A percentile compares a stretch with the other conserved stretches of the same genome.
Evolutionary conservation across 2,329 filamentous ascomycete species (phyloP).

Genomic region (Aulographum hederae): DNA sequence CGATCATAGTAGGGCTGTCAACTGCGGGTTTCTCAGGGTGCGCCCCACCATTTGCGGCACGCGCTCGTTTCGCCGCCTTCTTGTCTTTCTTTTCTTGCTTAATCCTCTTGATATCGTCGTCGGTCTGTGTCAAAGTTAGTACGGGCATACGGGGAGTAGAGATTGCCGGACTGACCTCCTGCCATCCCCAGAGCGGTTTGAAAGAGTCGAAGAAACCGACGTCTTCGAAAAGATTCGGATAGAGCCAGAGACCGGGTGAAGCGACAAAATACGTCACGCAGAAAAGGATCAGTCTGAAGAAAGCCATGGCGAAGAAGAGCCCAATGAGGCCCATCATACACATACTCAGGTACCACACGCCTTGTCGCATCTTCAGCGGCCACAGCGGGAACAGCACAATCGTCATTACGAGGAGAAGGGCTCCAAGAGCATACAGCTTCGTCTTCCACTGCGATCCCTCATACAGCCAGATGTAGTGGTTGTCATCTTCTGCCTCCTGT

Average conservation of each 20-base stretch:
- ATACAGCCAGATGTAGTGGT: slow-evolving; percentile 95
- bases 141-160: background rate
- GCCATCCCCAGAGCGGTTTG: slow-evolving; percentile 92
- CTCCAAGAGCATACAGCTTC: slow-evolving; percentile 75
- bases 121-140: background rate
- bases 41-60: background rate
- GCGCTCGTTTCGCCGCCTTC: background rate
- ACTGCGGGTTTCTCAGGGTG: background rate
- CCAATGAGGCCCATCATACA: slow-evolving; percentile 78
- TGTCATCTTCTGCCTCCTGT: slow-evolving; percentile 69
- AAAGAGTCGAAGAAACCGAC: slow-evolving; percentile 98
- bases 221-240: slow-evolving; percentile 94
- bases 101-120: background rate
- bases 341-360: slow-evolving; percentile 95
- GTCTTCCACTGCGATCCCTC: slow-evolving; percentile 88
- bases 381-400: slow-evolving; percentile 92
- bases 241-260: slow-evolving; percentile 89
- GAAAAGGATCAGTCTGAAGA: slow-evolving; percentile 90
- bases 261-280: slow-evolving; percentile 73
- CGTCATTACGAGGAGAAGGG: slow-evolving; percentile 66
- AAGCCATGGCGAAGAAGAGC: slow-evolving; percentile 93
- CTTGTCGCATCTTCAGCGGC: slow-evolving; percentile 77
- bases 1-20: background rate
- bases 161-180: slow-evolving; percentile 53
- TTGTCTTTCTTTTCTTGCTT: background rate